phyloP scores from a whole-genome alignment of 495 filamentous ascomycete species.

The Pyronema domesticum region DNA sequence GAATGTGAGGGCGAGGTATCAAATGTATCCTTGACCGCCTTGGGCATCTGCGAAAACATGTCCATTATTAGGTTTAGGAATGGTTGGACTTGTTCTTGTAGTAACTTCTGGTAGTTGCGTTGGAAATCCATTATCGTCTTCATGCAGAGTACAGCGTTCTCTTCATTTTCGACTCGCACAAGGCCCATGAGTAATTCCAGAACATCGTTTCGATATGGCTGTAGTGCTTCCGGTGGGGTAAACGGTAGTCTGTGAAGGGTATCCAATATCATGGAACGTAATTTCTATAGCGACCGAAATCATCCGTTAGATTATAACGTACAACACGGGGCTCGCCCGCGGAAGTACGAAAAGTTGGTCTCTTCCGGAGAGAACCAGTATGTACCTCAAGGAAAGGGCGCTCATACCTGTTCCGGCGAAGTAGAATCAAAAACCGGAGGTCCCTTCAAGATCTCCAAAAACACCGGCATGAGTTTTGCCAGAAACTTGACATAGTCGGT shows the following conservation, averaged over 20 bases:
- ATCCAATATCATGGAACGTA: constrained; percentile 81
- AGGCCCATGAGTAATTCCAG: constrained; percentile 78
- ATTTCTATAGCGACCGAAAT: constrained; percentile 39
- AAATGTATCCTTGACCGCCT: constrained; percentile 82
- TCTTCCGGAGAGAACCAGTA: neutral
- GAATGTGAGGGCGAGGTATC: constrained; percentile 45
- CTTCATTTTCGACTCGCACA: constrained; percentile 84
- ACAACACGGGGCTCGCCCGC: neutral
- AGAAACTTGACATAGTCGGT: constrained; percentile 54
- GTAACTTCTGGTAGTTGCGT: constrained; percentile 72
- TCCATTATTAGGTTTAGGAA: constrained; percentile 87
- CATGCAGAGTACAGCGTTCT: constrained; percentile 93
- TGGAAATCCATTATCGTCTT: constrained; percentile 95
- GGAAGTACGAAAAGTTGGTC: neutral
- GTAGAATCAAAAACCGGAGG: constrained; percentile 80
- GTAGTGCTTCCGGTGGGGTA: constrained; percentile 56
- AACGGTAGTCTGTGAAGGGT: constrained; percentile 85
- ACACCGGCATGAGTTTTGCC: constrained; percentile 72
- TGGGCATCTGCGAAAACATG: constrained; percentile 85
- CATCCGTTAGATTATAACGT: constrained; percentile 5
- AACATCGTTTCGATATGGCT: constrained; percentile 68
- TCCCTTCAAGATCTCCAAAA: constrained; percentile 66
- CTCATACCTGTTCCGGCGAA: constrained; percentile 58
- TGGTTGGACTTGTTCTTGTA: constrained; percentile 54
- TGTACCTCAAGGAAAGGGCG: neutral